Percentiles rank a stretch among this genome's conserved stretches.
phyloP scores from a whole-genome alignment of 495 filamentous ascomycete species.

The Penicillium nucicola region DNA sequence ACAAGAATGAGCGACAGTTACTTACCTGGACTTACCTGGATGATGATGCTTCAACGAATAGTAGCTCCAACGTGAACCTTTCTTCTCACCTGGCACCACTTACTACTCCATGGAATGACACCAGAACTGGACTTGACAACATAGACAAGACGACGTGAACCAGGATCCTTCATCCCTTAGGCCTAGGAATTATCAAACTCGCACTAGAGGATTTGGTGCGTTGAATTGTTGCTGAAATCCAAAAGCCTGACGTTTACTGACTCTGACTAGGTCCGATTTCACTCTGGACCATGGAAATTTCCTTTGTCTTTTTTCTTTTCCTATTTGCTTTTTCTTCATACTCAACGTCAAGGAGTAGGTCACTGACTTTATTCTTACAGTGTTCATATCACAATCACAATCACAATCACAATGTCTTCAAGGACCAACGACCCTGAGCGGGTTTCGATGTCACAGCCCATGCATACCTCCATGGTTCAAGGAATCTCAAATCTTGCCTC shows the following conservation, averaged over 20 bases:
- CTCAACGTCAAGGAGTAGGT: slow-evolving; percentile 16
- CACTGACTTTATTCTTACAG: slow-evolving; percentile 39
- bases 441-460: slow-evolving; percentile 36
- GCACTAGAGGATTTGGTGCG: slow-evolving; percentile 14
- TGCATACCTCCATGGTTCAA: slow-evolving; percentile 36
- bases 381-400: slow-evolving; percentile 14
- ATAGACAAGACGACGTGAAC: background rate
- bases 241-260: slow-evolving; percentile 8
- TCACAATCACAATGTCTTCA: slow-evolving; percentile 33
- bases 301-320: slow-evolving; percentile 8
- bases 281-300: slow-evolving; percentile 25
- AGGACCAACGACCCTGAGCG: slow-evolving; percentile 35
- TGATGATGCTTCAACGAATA: slow-evolving; percentile 7
- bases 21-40: slow-evolving; percentile 8
- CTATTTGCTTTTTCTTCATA: slow-evolving; percentile 7
- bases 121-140: slow-evolving; percentile 2
- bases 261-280: slow-evolving; percentile 9
- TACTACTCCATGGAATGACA: slow-evolving; percentile 6
- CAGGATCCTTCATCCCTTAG: background rate
- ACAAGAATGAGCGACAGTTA: background rate
- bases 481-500: slow-evolving; percentile 41
- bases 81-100: background rate
- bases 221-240: background rate
- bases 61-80: slow-evolving; percentile 8
- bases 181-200: slow-evolving; percentile 8